Conservation (phyloP, 2,329 filamentous ascomycete species). For the Aspergillus floridensis region DNA sequence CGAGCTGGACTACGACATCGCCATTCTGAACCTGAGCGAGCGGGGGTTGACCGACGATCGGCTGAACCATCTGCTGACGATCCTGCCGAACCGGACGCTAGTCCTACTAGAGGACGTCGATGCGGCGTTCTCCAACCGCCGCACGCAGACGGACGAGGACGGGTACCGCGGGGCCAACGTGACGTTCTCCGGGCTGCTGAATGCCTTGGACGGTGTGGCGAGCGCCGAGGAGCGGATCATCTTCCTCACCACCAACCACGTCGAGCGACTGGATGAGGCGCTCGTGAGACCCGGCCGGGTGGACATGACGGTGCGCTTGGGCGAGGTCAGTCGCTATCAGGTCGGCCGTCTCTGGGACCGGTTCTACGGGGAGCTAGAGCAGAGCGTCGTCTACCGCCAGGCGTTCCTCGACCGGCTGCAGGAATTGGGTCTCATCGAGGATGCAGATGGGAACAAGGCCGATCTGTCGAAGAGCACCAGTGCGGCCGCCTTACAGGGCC, state of each 20-base stretch:
- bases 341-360: slow-evolving; percentile 87
- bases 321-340: slow-evolving; percentile 82
- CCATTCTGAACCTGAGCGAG: slow-evolving; percentile 87
- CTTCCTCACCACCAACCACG: slow-evolving; percentile 92
- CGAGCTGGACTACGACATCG: slow-evolving; percentile 88
- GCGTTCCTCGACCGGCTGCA: slow-evolving; percentile 70
- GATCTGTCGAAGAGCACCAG: slow-evolving; percentile 61
- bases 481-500: slow-evolving; percentile 85
- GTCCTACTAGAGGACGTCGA: slow-evolving; percentile 87
- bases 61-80: slow-evolving; percentile 79
- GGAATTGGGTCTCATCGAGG: slow-evolving; percentile 67
- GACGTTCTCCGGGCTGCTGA: slow-evolving; percentile 88
- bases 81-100: slow-evolving; percentile 77
- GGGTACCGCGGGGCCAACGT: slow-evolving; percentile 85
- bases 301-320: slow-evolving; percentile 87
- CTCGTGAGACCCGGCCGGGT: slow-evolving; percentile 87
- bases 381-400: slow-evolving; percentile 58
- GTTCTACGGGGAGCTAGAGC: slow-evolving; percentile 84
- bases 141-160: slow-evolving; percentile 67
- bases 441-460: slow-evolving; percentile 49
- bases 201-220: slow-evolving; percentile 85
- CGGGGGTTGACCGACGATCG: slow-evolving; percentile 86
- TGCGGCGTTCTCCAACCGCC: slow-evolving; percentile 81
- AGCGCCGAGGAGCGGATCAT: slow-evolving; percentile 91
- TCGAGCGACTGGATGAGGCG: slow-evolving; percentile 84